Conservation (phyloP, 192 early-diverging fungal species). For the Coemansia sp. region DNA sequence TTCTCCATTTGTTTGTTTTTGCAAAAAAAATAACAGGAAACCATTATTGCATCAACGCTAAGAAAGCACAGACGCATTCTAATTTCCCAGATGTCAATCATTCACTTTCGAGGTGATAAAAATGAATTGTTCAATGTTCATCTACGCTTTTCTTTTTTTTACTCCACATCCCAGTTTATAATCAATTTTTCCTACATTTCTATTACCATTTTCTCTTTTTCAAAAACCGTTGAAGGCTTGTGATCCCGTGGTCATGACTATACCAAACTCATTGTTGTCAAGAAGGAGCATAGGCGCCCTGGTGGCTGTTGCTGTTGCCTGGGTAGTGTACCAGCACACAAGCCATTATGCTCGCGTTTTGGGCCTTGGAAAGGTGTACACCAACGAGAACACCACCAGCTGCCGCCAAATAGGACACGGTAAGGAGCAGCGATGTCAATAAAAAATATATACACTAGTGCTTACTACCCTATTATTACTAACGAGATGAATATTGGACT, state of each 20-base stretch:
- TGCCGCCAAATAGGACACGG: conserved; percentile 47
- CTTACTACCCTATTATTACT: background rate
- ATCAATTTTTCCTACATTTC: background rate
- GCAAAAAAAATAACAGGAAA: no score
- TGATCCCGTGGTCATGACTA: background rate
- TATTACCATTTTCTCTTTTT: background rate
- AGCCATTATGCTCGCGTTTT: conserved; percentile 13
- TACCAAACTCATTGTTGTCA: background rate
- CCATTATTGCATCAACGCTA: no score
- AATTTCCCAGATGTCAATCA: no score
- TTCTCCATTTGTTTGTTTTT: no score
- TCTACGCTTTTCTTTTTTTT: no score
- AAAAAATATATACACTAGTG: background rate
- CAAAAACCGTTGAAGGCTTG: background rate
- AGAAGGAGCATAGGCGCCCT: background rate
- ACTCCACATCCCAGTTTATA: no score
- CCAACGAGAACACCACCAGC: conserved; percentile 38
- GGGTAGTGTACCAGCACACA: conserved; percentile 7
- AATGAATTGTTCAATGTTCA: no score
- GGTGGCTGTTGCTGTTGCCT: background rate
- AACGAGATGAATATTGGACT: background rate
- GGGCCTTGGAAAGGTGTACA: conserved; percentile 27
- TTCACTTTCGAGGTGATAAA: no score
- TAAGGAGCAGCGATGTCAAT: background rate
- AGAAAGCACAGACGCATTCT: no score